These are phyloP conservation scores for Parascedosporium putredinis DNA, from an alignment of 2,329 filamentous ascomycete species.

Conservation along the genomic window DNA sequence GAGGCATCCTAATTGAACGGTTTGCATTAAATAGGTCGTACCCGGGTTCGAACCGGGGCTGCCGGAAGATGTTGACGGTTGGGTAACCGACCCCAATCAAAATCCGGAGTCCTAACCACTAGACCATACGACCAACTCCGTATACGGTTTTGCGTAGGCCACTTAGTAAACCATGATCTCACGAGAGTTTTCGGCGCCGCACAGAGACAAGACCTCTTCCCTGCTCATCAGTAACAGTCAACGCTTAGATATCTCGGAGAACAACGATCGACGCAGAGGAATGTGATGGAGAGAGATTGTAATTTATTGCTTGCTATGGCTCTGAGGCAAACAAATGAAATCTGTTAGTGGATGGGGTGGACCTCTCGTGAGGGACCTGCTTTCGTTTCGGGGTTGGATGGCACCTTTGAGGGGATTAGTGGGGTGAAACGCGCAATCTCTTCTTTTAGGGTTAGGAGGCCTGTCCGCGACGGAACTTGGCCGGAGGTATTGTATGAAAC, in stretches of 20 bases:
- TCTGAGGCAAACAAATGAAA: not conserved
- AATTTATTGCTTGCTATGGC: too few species aligned
- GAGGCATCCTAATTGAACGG: too few species aligned
- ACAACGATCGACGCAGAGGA: too few species aligned
- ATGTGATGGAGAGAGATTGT: too few species aligned
- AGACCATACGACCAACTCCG: not conserved
- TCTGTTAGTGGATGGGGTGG: not conserved
- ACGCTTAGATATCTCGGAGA: too few species aligned
- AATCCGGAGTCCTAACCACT: slow-evolving; percentile 8
- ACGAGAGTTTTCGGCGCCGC: too few species aligned
- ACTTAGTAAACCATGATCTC: too few species aligned
- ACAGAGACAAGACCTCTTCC: too few species aligned
- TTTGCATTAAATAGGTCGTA: slow-evolving; percentile 7
- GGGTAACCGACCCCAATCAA: not conserved
- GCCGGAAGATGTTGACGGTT: not conserved
- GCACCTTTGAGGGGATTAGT: not conserved
- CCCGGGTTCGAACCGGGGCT: slow-evolving; percentile 8
- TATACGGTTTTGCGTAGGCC: slow-evolving; percentile 1
- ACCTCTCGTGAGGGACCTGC: not conserved
- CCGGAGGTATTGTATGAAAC: slow-evolving; percentile 3
- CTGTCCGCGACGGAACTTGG: not conserved
- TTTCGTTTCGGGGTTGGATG: not conserved
- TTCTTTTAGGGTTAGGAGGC: not conserved
- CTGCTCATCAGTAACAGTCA: too few species aligned
- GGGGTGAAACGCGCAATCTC: not conserved